Evolutionary conservation across 768 basidiomycete genomes (phyloP), one percentile per base, ranked within the genome.

Genomic region (Xerocomellus chrysenteron): DNA sequence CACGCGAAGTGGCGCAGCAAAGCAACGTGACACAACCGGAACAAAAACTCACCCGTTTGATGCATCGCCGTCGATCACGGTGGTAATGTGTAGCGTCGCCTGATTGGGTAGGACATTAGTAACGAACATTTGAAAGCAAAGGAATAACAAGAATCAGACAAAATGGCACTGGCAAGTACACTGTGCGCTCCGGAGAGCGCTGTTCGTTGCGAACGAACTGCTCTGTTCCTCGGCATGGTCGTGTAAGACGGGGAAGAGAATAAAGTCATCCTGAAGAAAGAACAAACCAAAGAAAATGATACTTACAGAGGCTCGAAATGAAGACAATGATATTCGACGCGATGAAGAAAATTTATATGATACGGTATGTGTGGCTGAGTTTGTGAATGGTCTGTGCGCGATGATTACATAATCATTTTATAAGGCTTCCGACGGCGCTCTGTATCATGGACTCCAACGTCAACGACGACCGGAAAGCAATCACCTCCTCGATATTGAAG

Each of bases 191-290:
- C 75, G 73, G 56, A 81, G 74, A 77, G 74, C 79, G 80, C 83
- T 75, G 81, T 85, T 77, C 78, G 85, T 85, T 85, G 85, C 84
- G 84, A 87, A 88, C 84, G 80, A 79, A 86, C 84, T 68, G 65
- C 86, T 87, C 87, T 89, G 72, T 82, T 78, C 71, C 87, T 89
- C 88, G 84, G 78, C 89, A 90, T 85, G 82, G 89, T 90, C 88
- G 88, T 86, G 68, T 90, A 90, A 75, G 88, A 86, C 87, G 88
- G 88, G 88, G 88, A 90, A 90, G 87, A 90, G 88, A 90, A 90
- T 82, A 79, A 79, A 79, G 82, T 86, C 87, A 88, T 88, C 86
- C 57, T 17, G 54, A 50, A 59, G 41, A 59, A 36, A 57, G 43
- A 12, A 24, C 8, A 28, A 51, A 33, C 33, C 5, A 11, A 42